phyloP scores from a whole-genome alignment of 345 rosid species.

The Citrus glauca region DNA sequence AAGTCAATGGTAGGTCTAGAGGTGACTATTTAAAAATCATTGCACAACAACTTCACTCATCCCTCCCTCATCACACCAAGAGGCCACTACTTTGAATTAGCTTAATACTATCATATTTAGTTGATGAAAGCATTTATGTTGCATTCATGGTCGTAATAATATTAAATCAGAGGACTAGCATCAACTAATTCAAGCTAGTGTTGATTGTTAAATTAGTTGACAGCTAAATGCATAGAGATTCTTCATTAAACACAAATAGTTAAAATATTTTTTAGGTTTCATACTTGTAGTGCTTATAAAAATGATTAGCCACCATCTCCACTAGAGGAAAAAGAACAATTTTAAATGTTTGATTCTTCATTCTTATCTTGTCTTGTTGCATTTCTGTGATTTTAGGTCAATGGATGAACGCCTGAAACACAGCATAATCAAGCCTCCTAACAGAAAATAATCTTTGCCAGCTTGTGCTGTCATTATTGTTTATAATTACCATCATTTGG shows the following conservation, averaged over 20 bases:
- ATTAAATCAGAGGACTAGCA: not conserved
- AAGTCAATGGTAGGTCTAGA: conserved; percentile 33
- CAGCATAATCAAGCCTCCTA: not conserved
- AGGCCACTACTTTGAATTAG: not conserved
- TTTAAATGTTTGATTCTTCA: not conserved
- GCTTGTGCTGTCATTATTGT: conserved; percentile 9
- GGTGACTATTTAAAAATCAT: conserved; percentile 28
- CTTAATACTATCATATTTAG: not conserved
- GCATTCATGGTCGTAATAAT: not conserved
- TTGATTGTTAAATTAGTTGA: not conserved
- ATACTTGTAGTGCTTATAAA: not conserved
- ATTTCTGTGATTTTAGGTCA: not conserved
- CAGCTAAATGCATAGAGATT: conserved; percentile 10
- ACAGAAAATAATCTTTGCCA: not conserved
- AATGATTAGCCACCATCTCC: conserved; percentile 19
- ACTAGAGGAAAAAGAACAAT: not conserved
- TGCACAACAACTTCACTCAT: conserved; percentile 18
- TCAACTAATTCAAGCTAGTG: not conserved
- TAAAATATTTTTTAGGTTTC: no score
- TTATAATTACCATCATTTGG: not conserved
- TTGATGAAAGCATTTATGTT: not conserved
- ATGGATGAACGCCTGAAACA: no score
- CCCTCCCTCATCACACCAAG: not conserved
- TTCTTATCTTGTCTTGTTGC: not conserved
- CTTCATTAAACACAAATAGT: not conserved